Conservation (phyloP, 805 yeast genomes). For the Candida pseudoglaebosa region DNA sequence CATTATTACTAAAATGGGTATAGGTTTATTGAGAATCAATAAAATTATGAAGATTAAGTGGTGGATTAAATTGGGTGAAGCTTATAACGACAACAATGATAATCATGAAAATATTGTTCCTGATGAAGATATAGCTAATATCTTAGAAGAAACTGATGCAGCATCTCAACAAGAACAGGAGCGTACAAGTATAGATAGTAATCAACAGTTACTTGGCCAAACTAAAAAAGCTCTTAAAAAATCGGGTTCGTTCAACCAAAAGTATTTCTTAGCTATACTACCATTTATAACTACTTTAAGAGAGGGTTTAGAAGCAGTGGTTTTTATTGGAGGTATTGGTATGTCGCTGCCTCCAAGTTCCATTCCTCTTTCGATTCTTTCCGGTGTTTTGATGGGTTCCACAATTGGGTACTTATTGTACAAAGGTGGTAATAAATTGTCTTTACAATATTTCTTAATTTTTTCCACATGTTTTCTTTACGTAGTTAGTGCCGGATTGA, state of each 20-base stretch:
- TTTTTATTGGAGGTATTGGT: slow-evolving; percentile 81
- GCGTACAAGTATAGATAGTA: slow-evolving; percentile 1
- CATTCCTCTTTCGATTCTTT: slow-evolving; percentile 49
- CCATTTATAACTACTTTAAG: slow-evolving; percentile 85
- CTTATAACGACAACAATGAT: slow-evolving; percentile 26
- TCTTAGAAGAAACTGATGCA: not conserved
- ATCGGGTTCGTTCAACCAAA: slow-evolving; percentile 37
- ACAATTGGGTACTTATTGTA: slow-evolving; percentile 65
- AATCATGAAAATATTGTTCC: slow-evolving; percentile 9
- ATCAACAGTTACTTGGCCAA: not conserved
- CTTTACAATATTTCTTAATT: slow-evolving; percentile 70
- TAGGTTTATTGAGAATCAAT: slow-evolving; percentile 75
- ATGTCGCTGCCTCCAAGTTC: slow-evolving; percentile 65
- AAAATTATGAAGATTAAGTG: slow-evolving; percentile 76
- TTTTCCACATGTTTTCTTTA: slow-evolving; percentile 77
- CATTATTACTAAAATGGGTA: slow-evolving; percentile 82
- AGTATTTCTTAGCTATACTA: slow-evolving; percentile 67
- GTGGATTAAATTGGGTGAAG: slow-evolving; percentile 46
- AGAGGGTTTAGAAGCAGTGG: slow-evolving; percentile 90
- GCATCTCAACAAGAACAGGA: not conserved
- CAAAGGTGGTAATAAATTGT: slow-evolving; percentile 73
- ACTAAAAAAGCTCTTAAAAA: not conserved
- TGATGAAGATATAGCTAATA: slow-evolving; percentile 14
- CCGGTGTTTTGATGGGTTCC: slow-evolving; percentile 58
- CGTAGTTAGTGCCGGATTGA: slow-evolving; percentile 80